phyloP scores from a whole-genome alignment of 768 basidiomycete genomes.

The Termitomyces sp. region DNA sequence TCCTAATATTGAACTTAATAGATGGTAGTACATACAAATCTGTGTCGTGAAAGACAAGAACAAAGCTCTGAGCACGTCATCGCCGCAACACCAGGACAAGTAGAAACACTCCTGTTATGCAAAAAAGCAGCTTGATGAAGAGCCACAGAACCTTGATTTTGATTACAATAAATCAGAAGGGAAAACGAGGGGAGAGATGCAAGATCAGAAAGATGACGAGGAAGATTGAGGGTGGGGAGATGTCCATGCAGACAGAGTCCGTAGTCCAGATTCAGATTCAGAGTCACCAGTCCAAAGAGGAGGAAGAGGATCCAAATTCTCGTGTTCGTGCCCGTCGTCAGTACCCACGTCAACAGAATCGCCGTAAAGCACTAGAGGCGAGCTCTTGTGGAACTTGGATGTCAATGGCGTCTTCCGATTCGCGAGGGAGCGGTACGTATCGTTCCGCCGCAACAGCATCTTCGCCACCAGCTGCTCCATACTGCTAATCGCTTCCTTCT shows the following conservation, averaged over 20 bases:
- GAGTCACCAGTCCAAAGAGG: neutral
- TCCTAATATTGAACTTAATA: neutral
- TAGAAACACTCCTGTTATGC: neutral
- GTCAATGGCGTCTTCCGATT: conserved; percentile 14
- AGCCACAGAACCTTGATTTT: neutral
- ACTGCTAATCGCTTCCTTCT: conserved; percentile 17
- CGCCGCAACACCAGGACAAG: neutral
- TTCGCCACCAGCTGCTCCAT: conserved; percentile 35
- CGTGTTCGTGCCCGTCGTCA: neutral
- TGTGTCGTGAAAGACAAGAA: neutral
- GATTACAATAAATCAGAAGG: neutral
- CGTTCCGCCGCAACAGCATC: conserved; percentile 30
- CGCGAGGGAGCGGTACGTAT: conserved; percentile 14
- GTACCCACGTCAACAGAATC: neutral
- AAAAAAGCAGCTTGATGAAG: neutral
- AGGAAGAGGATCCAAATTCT: neutral
- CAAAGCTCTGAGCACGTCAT: neutral
- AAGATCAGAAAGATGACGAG: neutral
- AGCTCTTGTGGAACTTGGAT: conserved; percentile 6
- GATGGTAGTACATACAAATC: neutral
- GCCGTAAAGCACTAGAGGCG: conserved; percentile 3
- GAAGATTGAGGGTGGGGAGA: neutral
- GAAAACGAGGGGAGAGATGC: neutral
- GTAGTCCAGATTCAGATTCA: neutral
- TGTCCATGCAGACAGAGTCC: conserved; percentile 5